phyloP scores from a whole-genome alignment of 1,139 yeast species.

The Candida smagusa region DNA sequence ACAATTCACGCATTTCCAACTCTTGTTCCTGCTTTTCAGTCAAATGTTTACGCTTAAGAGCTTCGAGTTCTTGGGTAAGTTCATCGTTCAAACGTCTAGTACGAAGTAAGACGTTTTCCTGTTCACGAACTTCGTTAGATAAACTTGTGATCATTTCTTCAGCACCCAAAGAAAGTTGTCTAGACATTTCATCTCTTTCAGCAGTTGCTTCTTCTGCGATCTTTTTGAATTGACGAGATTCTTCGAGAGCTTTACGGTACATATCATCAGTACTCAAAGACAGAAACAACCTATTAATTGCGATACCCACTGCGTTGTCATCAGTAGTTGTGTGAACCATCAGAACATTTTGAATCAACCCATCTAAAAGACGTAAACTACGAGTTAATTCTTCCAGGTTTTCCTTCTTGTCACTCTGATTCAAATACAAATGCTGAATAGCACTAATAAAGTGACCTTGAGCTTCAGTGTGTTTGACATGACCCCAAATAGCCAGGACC shows the following conservation, averaged over 20 bases:
- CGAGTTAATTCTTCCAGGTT: constrained; percentile 52
- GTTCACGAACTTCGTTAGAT: constrained; percentile 68
- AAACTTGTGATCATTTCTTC: constrained; percentile 78
- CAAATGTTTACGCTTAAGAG: constrained; percentile 64
- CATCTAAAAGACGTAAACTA: constrained; percentile 77
- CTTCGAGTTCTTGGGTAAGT: constrained; percentile 65
- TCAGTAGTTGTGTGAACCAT: constrained; percentile 61
- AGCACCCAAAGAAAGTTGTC: constrained; percentile 76
- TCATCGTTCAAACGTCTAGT: constrained; percentile 68
- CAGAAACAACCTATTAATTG: constrained; percentile 74
- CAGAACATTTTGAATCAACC: constrained; percentile 76
- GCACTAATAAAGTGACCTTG: constrained; percentile 74
- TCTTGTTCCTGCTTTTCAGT: constrained; percentile 84
- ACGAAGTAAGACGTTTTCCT: constrained; percentile 62
- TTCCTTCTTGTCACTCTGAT: constrained; percentile 58
- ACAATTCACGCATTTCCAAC: constrained; percentile 80
- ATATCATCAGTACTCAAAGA: constrained; percentile 89
- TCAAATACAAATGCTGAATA: constrained; percentile 77
- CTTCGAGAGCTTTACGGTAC: constrained; percentile 75
- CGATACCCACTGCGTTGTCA: constrained; percentile 76
- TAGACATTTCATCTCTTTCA: constrained; percentile 75
- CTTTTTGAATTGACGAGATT: constrained; percentile 63
- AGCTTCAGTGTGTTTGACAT: constrained; percentile 66
- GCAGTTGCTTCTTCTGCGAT: constrained; percentile 79
- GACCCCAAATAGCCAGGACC: constrained; percentile 65